Conservation (phyloP, 2,329 filamentous ascomycete species). For the Leptographium galeiforme region DNA sequence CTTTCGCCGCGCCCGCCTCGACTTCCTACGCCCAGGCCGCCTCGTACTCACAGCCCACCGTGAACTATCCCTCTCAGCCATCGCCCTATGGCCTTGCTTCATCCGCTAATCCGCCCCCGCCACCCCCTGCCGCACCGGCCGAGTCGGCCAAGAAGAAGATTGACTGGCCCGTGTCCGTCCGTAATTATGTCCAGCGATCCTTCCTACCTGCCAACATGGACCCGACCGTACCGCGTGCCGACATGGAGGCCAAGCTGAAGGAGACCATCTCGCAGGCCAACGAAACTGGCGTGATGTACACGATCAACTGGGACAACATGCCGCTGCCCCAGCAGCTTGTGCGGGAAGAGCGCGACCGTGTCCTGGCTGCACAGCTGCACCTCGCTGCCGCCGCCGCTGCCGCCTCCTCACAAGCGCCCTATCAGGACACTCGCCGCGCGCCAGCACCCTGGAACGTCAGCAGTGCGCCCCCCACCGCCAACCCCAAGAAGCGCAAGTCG, state of each 20-base stretch:
- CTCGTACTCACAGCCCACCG: not conserved
- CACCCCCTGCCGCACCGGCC: not conserved
- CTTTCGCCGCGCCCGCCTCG: conserved; percentile 14
- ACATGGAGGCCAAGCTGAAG: conserved; percentile 78
- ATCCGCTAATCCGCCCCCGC: conserved; percentile 13
- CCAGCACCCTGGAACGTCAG: conserved; percentile 3
- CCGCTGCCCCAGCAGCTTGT: conserved; percentile 79
- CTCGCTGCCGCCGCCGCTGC: conserved; percentile 1
- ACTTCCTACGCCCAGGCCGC: conserved; percentile 17
- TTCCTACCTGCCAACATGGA: conserved; percentile 65
- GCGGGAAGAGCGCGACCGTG: conserved; percentile 45
- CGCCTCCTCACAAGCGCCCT: not conserved
- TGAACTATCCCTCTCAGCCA: not conserved
- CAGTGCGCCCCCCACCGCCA: conserved; percentile 9
- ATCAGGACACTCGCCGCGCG: not conserved
- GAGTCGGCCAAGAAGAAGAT: conserved; percentile 39
- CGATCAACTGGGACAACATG: conserved; percentile 70
- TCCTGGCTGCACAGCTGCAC: conserved; percentile 1
- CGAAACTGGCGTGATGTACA: conserved; percentile 55
- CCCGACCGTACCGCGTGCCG: conserved; percentile 44
- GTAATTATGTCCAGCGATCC: conserved; percentile 76
- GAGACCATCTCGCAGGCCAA: conserved; percentile 72
- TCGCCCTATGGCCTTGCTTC: not conserved
- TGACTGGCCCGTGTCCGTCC: conserved; percentile 71
- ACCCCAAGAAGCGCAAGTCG: conserved; percentile 73